Evolutionary conservation across 2,329 filamentous ascomycete genomes (phyloP), one percentile per base, ranked within the genome.

Genomic region (Xylariaceae sp.): DNA sequence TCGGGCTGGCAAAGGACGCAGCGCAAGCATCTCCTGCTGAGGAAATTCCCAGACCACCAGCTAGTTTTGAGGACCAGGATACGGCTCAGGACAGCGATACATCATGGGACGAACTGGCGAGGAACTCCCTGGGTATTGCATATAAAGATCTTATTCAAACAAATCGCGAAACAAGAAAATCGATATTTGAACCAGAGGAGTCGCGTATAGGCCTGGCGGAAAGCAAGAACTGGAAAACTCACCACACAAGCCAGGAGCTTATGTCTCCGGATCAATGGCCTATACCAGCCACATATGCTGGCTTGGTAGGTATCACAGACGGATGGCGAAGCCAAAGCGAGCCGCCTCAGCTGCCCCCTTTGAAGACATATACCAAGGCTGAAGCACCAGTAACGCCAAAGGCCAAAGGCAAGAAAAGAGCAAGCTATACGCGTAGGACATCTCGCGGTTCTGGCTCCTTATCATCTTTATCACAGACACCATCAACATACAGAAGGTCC

Each of bases 111-210:
- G 55, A 43, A 26, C 21, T 62, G 4, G 60, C 60, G 9, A 57
- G 62, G 27, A 63, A 67, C 50, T 64, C 66, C 6, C 33, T 70
- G 1, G 68, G 67, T 4, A 68, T 70, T 30, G 57, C 64, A 9
- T 64, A 67, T 23, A 63, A 63, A 30, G 64, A 70, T 15, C 56
- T 63, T 8, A 20, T 64, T 36, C 55, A 60, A 53, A 53, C 60
- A 32, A 57, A 58, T 30, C 58, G 52, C 46, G 55, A 58, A 35
- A 49, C 56, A 7, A 50, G 45, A 4, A 50, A 20, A 6, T 35
- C 24, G n/a, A 8, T 43, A 8, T 44, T 23, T 7, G 11, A 42
- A 16, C 29, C 35, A 10, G 41, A 49, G 29, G 53, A 58, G 24
- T 15, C 53, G 3, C 26, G 32, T 20, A 36, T 11, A 13, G 45